These are phyloP conservation scores for Thermothielavioides terrestris DNA, from an alignment of 495 filamentous ascomycete species.

Conservation along the genomic window DNA sequence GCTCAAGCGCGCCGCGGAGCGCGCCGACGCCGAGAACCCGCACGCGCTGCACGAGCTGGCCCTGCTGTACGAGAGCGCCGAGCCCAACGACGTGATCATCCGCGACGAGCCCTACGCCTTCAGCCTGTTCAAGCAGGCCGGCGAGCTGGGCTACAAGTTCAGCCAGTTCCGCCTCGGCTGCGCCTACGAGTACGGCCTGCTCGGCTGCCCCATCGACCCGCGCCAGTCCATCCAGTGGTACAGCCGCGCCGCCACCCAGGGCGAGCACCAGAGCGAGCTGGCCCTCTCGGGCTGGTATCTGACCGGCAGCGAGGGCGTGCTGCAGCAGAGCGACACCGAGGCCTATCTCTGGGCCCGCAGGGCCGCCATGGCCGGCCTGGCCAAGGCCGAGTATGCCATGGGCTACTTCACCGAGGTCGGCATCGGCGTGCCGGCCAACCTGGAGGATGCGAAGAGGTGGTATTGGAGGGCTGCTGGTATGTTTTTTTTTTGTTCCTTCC, in stretches of 20 bases:
- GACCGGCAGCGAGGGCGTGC: conserved; percentile 77
- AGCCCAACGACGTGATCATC: conserved; percentile 59
- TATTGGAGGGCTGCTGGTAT: conserved; percentile 98
- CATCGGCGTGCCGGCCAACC: conserved; percentile 73
- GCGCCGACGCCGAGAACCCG: conserved; percentile 81
- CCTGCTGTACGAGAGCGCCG: conserved; percentile 68
- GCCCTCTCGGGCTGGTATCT: conserved; percentile 95
- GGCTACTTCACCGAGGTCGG: conserved; percentile 95
- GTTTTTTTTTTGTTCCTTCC: too few relatives aligned
- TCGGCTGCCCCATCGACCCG: conserved; percentile 75
- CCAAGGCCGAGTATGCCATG: conserved; percentile 96
- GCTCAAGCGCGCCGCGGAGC: conserved; percentile 88
- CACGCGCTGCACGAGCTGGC: conserved; percentile 92
- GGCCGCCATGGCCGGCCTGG: conserved; percentile 71
- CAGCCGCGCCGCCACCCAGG: conserved; percentile 80
- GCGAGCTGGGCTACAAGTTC: conserved; percentile 86
- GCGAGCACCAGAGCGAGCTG: conserved; percentile 89
- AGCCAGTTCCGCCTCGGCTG: conserved; percentile 84
- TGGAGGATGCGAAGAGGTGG: conserved; percentile 96
- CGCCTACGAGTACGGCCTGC: conserved; percentile 80
- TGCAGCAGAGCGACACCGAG: conserved; percentile 89
- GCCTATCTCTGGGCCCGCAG: conserved; percentile 96
- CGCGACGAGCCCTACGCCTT: conserved; percentile 73
- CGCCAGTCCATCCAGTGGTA: conserved; percentile 87
- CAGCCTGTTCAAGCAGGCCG: conserved; percentile 77